Evolutionary conservation across 257 asterid genomes (phyloP).

Genomic region (Rehmannia glutinosa): DNA sequence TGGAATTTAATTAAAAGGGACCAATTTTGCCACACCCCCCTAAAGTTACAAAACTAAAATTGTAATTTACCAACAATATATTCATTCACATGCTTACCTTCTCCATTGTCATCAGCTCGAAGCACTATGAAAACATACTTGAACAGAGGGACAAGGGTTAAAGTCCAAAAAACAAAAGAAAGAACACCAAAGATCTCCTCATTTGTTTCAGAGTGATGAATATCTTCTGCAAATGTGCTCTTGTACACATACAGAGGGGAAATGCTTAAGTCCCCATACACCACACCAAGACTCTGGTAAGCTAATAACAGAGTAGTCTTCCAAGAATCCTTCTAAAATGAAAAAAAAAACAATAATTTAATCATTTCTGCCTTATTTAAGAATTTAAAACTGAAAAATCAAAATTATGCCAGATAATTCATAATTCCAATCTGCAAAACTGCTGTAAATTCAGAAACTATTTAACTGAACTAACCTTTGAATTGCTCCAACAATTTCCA

Average conservation of each 20-base stretch:
- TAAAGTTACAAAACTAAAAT: background rate
- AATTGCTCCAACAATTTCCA: slow-evolving; percentile 62
- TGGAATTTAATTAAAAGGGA: no score
- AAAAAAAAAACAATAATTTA: slow-evolving; percentile 8
- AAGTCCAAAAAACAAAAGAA: slow-evolving; percentile 91
- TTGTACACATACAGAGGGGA: slow-evolving; percentile 96
- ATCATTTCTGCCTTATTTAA: background rate
- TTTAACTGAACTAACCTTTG: slow-evolving; percentile 45
- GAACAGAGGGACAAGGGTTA: slow-evolving; percentile 87
- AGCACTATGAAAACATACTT: slow-evolving; percentile 87
- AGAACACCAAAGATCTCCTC: slow-evolving; percentile 95
- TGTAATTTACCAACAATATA: background rate
- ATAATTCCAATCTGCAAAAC: background rate
- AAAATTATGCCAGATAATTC: background rate
- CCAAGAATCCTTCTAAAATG: slow-evolving; percentile 68
- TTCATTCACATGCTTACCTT: slow-evolving; percentile 39
- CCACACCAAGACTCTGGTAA: slow-evolving; percentile 95
- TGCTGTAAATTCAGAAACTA: background rate
- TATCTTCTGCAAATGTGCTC: slow-evolving; percentile 97
- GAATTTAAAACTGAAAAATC: background rate
- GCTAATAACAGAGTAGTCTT: slow-evolving; percentile 76
- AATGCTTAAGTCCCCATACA: slow-evolving; percentile 94
- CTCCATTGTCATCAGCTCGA: slow-evolving; percentile 97
- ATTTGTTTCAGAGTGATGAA: slow-evolving; percentile 87
- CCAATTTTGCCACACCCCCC: background rate